phyloP scores from a whole-genome alignment of 106 monocot genomes.

The Posidonia australis region DNA sequence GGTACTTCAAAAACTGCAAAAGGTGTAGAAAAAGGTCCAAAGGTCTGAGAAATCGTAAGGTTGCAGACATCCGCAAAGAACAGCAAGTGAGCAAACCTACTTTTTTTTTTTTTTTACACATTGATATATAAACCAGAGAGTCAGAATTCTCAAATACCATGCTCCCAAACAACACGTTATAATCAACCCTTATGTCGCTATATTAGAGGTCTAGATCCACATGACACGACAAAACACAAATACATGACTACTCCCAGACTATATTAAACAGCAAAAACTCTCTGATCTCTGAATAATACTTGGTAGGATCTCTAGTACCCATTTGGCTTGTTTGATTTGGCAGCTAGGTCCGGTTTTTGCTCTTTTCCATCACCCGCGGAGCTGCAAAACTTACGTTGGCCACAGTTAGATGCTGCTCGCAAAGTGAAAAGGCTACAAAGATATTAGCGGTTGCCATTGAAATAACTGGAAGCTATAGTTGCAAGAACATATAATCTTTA shows the following conservation, averaged over 20 bases:
- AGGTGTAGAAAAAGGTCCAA: too few relatives aligned
- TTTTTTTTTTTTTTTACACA: slow-evolving; percentile 3
- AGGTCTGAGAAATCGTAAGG: too few relatives aligned
- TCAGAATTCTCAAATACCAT: slow-evolving; percentile 3
- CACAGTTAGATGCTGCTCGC: not conserved
- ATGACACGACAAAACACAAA: not conserved
- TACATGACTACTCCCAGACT: not conserved
- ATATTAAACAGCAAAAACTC: not conserved
- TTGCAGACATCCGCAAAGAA: not conserved
- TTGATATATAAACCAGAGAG: not conserved
- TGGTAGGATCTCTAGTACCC: too few relatives aligned
- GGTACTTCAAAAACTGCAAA: too few relatives aligned
- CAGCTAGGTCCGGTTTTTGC: not conserved
- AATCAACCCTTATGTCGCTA: not conserved
- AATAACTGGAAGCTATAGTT: not conserved
- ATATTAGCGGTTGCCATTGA: too few relatives aligned
- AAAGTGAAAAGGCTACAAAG: not conserved
- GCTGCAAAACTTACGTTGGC: not conserved
- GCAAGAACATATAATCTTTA: not conserved
- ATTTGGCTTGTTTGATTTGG: too few relatives aligned
- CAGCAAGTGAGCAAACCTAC: not conserved
- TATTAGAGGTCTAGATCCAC: not conserved
- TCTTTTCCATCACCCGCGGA: not conserved
- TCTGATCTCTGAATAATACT: not conserved
- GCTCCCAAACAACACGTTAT: not conserved